Evolutionary conservation across 2,329 filamentous ascomycete species (phyloP), one percentile per base, ranked within the genome.

Genomic region (Fusarium temperatum): DNA sequence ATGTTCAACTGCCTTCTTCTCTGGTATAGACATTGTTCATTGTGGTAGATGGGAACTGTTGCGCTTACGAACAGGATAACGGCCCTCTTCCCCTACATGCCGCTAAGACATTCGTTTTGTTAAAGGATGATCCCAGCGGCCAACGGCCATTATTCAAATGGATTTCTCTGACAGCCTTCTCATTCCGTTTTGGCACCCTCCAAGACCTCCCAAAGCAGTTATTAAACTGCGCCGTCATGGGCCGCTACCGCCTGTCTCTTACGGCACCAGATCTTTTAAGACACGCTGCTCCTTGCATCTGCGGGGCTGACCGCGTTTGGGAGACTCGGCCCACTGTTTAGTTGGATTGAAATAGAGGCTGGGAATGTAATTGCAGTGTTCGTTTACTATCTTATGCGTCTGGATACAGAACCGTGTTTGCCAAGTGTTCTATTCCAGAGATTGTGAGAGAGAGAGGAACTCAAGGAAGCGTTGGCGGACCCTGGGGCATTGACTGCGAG

Each of bases 151-250:
- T 24, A 44, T 12, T 44, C n/a, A 24, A 44, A 4, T 44, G 10
- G 41, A 12, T 4, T 3, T 24, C 41, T 5, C n/a, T 44, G 1
- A 44, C 4, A 4, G n/a, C 14, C 0, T 24, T 44, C 6, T 44
- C n/a, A 5, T n/a, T 18, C 4, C 15, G 15, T 1, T 8, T 24
- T 12, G 6, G 3, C 6, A 44, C 0, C 1, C 15, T 44, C 7
- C n/a, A 7, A 24, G n/a, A 44, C 9, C 4, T 8, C 0, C 41
- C 1, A 12, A 3, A 20, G 11, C 13, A 45, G 17, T 20, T 20
- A 45, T 9, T 8, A 9, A 26, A 20, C 42, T 8, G 20, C 42
- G 42, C 42, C 0, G 0, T 20, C 42, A 26, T 44, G 15, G n/a
- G 4, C 4, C 41, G 10, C n/a, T 44, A 24, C 3, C 15, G n/a